Conservation (phyloP, 148 eudicot species). For the Chenopodium berlandieri region DNA sequence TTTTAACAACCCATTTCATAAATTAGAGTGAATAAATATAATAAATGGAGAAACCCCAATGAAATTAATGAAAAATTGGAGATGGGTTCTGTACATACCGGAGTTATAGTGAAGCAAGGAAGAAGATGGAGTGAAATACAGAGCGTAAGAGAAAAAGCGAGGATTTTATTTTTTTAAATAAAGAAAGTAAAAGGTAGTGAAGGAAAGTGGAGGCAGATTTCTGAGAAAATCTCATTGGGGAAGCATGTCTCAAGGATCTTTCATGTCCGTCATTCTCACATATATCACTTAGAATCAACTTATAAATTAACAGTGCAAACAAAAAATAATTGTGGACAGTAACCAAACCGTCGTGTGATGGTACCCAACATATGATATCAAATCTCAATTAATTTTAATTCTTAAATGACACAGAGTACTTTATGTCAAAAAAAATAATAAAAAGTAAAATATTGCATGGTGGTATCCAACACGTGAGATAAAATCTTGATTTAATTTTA, state of each 20-base stretch:
- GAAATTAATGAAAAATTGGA: neutral
- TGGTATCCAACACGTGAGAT: too few relatives aligned
- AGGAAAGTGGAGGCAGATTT: slow-evolving; percentile 32
- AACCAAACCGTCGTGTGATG: too few relatives aligned
- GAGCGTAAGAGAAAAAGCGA: neutral
- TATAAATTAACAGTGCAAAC: neutral
- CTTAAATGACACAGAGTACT: too few relatives aligned
- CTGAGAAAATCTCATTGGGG: slow-evolving; percentile 14
- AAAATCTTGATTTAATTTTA: too few relatives aligned
- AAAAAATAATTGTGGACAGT: too few relatives aligned
- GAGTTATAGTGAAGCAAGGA: slow-evolving; percentile 14
- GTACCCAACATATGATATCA: too few relatives aligned
- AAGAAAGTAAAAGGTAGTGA: neutral
- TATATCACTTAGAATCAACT: neutral
- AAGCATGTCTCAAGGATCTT: slow-evolving; percentile 16
- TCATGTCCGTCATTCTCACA: slow-evolving; percentile 7
- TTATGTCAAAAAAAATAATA: too few relatives aligned
- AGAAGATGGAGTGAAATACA: slow-evolving; percentile 7
- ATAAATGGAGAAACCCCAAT: neutral
- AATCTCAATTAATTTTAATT: too few relatives aligned
- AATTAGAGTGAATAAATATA: slow-evolving; percentile 8
- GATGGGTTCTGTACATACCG: slow-evolving; percentile 25
- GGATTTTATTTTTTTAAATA: neutral
- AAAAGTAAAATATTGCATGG: too few relatives aligned
- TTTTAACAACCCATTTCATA: slow-evolving; percentile 6